These are phyloP conservation scores for Orbilia javanica DNA, from an alignment of 2,329 filamentous ascomycete species.

Conservation along the genomic window DNA sequence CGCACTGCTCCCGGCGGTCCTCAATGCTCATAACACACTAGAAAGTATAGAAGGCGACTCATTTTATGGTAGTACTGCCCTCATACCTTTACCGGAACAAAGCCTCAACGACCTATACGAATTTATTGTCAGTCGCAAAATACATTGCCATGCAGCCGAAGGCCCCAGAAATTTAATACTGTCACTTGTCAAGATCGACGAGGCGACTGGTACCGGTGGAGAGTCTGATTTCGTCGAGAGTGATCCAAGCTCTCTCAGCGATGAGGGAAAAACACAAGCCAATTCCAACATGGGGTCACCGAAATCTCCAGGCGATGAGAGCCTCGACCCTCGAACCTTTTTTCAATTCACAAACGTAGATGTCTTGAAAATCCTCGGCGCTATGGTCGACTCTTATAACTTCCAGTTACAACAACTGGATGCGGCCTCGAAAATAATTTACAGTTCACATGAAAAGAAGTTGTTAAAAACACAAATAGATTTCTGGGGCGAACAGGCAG, in stretches of 20 bases:
- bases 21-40: neutral
- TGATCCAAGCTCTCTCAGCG: neutral
- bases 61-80: neutral
- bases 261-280: neutral
- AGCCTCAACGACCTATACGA: constrained; percentile 13
- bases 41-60: neutral
- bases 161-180: constrained; percentile 5
- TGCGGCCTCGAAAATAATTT: neutral
- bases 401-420: constrained; percentile 28
- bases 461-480: constrained; percentile 4
- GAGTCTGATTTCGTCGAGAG: constrained; percentile 15
- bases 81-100: constrained; percentile 27
- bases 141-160: constrained; percentile 25
- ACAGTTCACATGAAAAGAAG: constrained; percentile 14
- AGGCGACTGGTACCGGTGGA: constrained; percentile 16
- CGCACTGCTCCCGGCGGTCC: neutral
- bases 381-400: constrained; percentile 24
- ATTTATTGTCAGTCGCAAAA: constrained; percentile 28
- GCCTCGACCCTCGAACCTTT: constrained; percentile 3
- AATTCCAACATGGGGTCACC: neutral
- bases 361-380: neutral
- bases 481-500: constrained; percentile 8
- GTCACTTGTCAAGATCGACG: constrained; percentile 1
- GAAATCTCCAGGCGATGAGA: neutral
- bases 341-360: constrained; percentile 28